Evolutionary conservation across 148 eudicot species (phyloP).

Genomic region (Rhododendron vialii): DNA sequence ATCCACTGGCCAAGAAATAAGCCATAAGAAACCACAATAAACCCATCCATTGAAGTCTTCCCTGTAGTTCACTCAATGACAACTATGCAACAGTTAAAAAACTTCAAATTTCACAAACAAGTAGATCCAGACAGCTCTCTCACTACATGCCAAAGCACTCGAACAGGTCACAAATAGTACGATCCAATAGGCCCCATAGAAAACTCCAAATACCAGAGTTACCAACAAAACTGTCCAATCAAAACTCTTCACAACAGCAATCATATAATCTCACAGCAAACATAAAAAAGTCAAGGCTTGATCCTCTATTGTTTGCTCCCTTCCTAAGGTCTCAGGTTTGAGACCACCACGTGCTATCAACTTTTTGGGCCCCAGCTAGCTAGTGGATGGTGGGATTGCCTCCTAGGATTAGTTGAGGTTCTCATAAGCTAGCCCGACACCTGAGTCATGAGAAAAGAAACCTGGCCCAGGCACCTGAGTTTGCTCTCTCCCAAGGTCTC

Average conservation of each 20-base stretch:
- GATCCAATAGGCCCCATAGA: not conserved
- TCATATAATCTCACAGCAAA: not conserved
- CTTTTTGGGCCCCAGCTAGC: not conserved
- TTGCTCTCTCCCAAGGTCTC: too few relatives aligned
- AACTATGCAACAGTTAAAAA: not conserved
- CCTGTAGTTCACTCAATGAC: not conserved
- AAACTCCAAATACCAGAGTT: not conserved
- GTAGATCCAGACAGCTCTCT: not conserved
- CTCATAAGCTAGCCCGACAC: not conserved
- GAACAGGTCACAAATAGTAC: not conserved
- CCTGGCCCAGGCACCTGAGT: too few relatives aligned
- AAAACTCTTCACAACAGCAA: not conserved
- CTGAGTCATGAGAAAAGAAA: too few relatives aligned
- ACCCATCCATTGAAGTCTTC: not conserved
- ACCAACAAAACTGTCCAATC: not conserved
- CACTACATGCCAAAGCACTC: not conserved
- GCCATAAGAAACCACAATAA: not conserved
- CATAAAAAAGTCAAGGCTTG: not conserved
- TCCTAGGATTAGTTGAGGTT: not conserved
- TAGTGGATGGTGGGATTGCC: not conserved
- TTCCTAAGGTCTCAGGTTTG: not conserved
- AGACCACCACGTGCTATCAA: not conserved
- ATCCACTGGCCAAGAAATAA: not conserved
- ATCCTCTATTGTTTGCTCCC: not conserved
- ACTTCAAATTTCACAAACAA: not conserved